A percentile compares a stretch with the other conserved stretches of the same genome.
Evolutionary conservation across 176 grass and related monocot genomes (phyloP).

Genomic region (Phoenix roebelenii): DNA sequence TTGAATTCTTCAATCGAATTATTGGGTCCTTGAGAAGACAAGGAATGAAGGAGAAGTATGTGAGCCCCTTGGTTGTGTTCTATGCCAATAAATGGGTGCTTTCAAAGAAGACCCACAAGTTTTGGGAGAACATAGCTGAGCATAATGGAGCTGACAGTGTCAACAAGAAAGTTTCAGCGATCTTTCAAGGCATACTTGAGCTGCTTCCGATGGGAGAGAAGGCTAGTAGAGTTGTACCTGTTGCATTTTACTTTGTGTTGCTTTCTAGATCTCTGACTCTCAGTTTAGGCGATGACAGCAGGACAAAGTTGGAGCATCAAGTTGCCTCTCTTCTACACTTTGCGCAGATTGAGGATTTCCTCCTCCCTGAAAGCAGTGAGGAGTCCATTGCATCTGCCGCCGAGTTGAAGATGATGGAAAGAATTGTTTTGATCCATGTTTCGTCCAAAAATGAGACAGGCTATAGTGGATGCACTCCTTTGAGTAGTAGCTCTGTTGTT

Average conservation of each 20-base stretch:
- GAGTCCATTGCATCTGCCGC: slow-evolving; percentile 19
- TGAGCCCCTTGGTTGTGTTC: slow-evolving; percentile 65
- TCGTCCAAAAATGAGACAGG: slow-evolving; percentile 11
- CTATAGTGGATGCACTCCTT: slow-evolving; percentile 11
- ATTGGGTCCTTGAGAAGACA: slow-evolving; percentile 68
- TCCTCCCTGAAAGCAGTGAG: slow-evolving; percentile 40
- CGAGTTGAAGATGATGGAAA: slow-evolving; percentile 53
- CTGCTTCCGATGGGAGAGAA: slow-evolving; percentile 38
- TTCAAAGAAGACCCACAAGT: slow-evolving; percentile 89
- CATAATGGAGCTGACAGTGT: slow-evolving; percentile 40
- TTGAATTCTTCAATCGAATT: slow-evolving; percentile 70
- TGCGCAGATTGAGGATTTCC: slow-evolving; percentile 63
- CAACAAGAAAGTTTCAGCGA: slow-evolving; percentile 39
- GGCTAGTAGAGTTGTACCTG: slow-evolving; percentile 28
- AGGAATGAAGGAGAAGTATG: slow-evolving; percentile 98
- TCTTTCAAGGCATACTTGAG: slow-evolving; percentile 53
- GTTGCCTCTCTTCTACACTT: slow-evolving; percentile 44
- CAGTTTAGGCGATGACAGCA: slow-evolving; percentile 32
- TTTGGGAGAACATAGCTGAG: slow-evolving; percentile 59
- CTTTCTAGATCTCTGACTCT: slow-evolving; percentile 58
- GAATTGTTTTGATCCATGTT: slow-evolving; percentile 39
- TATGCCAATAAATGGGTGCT: slow-evolving; percentile 99
- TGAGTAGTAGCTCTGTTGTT: slow-evolving; percentile 23
- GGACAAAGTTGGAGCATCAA: slow-evolving; percentile 29
- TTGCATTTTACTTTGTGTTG: slow-evolving; percentile 80